Evolutionary conservation across 768 basidiomycete species (phyloP).

Genomic region (Coprinellus micaceus): DNA sequence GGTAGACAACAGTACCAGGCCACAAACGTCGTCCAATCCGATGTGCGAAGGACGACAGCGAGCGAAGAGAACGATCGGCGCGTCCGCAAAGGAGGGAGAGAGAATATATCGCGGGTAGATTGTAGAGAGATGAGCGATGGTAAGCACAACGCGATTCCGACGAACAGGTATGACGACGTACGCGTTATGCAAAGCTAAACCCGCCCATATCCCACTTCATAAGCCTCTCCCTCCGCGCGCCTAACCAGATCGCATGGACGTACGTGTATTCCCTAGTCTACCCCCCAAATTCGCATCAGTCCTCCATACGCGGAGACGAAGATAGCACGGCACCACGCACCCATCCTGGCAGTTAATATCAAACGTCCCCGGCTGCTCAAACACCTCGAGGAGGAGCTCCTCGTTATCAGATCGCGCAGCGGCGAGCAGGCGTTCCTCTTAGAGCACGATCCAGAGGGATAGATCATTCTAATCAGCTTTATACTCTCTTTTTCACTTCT

Average conservation of each 20-base stretch:
- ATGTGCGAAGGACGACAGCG: too few species aligned
- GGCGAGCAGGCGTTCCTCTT: slow-evolving; percentile 64
- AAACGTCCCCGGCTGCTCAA: slow-evolving; percentile 46
- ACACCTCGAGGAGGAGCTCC: slow-evolving; percentile 58
- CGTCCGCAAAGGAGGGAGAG: too few species aligned
- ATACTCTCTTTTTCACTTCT: too few species aligned
- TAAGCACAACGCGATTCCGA: slow-evolving; percentile 6
- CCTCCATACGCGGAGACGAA: slow-evolving; percentile 2
- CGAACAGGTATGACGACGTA: slow-evolving; percentile 38
- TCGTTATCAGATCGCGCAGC: slow-evolving; percentile 74
- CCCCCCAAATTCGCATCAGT: background rate
- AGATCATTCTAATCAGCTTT: background rate
- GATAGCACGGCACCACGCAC: slow-evolving; percentile 38
- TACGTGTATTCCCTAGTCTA: slow-evolving; percentile 78
- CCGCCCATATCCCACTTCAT: background rate
- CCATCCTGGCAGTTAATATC: slow-evolving; percentile 79
- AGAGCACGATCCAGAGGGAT: background rate
- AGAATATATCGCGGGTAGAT: too few species aligned
- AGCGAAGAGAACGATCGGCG: too few species aligned
- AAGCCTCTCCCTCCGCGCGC: slow-evolving; percentile 20
- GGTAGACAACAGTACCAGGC: too few species aligned
- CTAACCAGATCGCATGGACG: slow-evolving; percentile 17
- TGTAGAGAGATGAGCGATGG: too few species aligned
- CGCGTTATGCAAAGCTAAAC: slow-evolving; percentile 26
- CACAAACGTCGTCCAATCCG: too few species aligned